Evolutionary conservation across 1,284 basidiomycete genomes (phyloP).

Genomic region (Trichosporon sp.): DNA sequence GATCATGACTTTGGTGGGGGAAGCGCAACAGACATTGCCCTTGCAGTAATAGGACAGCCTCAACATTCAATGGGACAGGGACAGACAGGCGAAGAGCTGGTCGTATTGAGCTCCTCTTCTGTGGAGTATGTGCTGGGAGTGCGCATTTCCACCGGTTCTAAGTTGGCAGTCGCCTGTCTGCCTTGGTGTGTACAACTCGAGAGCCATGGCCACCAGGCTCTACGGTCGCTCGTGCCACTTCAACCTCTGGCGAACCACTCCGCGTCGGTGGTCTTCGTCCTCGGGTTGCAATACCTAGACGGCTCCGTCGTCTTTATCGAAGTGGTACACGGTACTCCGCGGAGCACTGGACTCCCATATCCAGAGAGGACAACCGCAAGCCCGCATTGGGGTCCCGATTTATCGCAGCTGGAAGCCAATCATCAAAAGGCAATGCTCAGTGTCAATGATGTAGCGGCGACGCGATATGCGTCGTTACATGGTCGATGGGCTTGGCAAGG

Average conservation of each 20-base stretch:
- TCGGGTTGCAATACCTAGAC: not conserved
- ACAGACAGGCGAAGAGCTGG: not conserved
- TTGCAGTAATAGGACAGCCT: constrained; percentile 20
- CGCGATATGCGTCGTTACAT: constrained; percentile 31
- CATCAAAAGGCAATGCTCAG: not conserved
- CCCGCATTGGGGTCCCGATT: not conserved
- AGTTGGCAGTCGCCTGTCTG: not conserved
- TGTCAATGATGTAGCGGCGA: constrained; percentile 5
- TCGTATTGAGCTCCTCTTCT: not conserved
- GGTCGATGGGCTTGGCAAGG: constrained; percentile 45
- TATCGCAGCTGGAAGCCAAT: not conserved
- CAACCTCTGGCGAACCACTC: not conserved
- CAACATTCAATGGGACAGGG: too few relatives aligned
- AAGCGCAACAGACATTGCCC: constrained; percentile 31
- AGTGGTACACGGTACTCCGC: not conserved
- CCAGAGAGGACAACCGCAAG: not conserved
- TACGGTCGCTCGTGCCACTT: not conserved
- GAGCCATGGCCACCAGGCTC: not conserved
- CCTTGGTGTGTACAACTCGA: not conserved
- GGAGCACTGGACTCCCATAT: not conserved
- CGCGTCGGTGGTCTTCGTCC: too few relatives aligned
- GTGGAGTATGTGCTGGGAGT: not conserved
- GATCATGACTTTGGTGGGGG: constrained; percentile 40
- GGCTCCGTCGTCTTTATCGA: not conserved
- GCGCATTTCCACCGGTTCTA: not conserved